phyloP scores from a whole-genome alignment of 2,329 filamentous ascomycete genomes.

The Penicillium psychrosexuale region DNA sequence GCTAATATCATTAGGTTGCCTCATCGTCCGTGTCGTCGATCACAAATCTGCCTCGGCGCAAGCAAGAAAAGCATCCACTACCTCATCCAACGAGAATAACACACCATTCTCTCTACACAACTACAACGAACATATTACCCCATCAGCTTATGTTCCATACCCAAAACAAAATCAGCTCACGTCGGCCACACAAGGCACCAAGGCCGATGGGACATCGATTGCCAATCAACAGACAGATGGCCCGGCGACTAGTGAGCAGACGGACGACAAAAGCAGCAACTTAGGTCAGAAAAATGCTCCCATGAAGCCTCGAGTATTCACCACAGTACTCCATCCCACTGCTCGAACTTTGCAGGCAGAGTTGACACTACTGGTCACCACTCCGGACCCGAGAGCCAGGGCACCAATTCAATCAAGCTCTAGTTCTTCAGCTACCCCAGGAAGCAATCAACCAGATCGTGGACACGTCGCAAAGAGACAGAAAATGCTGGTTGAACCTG shows the following conservation, averaged over 20 bases:
- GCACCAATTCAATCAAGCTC: conserved; percentile 43
- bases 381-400: conserved; percentile 57
- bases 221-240: conserved; percentile 22
- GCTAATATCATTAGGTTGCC: conserved; percentile 53
- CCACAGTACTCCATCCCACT: conserved; percentile 82
- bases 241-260: conserved; percentile 26
- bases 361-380: conserved; percentile 70
- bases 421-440: conserved; percentile 55
- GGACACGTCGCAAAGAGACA: conserved; percentile 59
- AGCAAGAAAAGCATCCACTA: conserved; percentile 52
- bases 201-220: conserved; percentile 20
- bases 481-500: conserved; percentile 76
- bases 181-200: conserved; percentile 27
- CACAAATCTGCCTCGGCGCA: conserved; percentile 68
- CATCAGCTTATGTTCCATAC: conserved; percentile 78
- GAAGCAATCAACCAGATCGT: conserved; percentile 59
- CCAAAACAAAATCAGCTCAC: conserved; percentile 49
- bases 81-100: conserved; percentile 59
- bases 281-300: conserved; percentile 47
- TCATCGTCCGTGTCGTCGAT: conserved; percentile 93
- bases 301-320: conserved; percentile 62
- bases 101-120: conserved; percentile 85
- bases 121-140: conserved; percentile 83
- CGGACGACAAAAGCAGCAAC: conserved; percentile 42
- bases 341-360: conserved; percentile 71